A percentile compares a stretch with the other conserved stretches of the same genome.
Conservation (phyloP, 169 alveolate species). For the Eimeria falciformis region DNA sequence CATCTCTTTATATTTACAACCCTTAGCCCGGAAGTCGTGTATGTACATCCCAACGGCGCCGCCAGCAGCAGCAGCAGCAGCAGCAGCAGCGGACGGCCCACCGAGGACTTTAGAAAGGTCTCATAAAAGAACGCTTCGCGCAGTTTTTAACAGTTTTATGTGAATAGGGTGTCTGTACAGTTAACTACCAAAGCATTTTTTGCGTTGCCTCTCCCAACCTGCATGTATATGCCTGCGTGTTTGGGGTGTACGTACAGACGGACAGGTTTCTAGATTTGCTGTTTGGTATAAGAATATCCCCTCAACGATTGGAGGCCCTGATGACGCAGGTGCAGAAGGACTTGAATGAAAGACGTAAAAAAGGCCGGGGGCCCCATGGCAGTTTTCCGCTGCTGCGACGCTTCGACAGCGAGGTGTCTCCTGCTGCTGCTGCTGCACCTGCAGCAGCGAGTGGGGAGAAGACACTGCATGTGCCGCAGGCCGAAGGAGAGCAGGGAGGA, state of each 20-base stretch:
- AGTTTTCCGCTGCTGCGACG: constrained; percentile 8
- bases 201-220: not conserved
- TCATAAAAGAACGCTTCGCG: too few species aligned
- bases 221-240: not conserved
- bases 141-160: too few species aligned
- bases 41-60: too few species aligned
- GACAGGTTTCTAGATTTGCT: constrained; percentile 34
- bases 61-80: not conserved
- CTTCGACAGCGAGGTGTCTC: constrained; percentile 1
- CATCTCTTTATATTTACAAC: too few species aligned
- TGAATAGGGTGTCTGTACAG: not conserved
- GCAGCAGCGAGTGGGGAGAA: not conserved
- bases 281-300: not conserved
- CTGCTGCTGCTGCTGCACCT: constrained; percentile 4
- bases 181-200: not conserved
- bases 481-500: not conserved
- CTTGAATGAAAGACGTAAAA: constrained; percentile 3
- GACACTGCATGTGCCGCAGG: not conserved
- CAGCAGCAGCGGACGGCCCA: not conserved
- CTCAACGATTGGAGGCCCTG: constrained; percentile 21
- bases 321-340: constrained; percentile 15
- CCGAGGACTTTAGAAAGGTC: not conserved
- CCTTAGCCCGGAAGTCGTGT: too few species aligned
- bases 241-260: constrained; percentile 19
- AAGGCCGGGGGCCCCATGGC: not conserved